These are phyloP conservation scores for Dactylellina drechsleri DNA, from an alignment of 2,329 filamentous ascomycete species.

Conservation along the genomic window DNA sequence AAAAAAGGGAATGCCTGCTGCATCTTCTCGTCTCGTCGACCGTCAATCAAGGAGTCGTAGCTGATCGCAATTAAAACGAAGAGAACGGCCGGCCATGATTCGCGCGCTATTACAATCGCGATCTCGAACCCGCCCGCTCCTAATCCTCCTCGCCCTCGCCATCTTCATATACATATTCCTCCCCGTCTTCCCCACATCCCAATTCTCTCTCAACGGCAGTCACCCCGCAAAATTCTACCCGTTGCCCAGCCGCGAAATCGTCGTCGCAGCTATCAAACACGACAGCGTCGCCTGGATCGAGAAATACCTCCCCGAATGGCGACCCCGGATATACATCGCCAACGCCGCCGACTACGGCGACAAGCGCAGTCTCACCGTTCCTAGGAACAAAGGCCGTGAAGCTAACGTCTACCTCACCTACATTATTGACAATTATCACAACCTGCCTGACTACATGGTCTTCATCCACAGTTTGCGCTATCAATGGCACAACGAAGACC, in stretches of 20 bases:
- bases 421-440: slow-evolving; percentile 72
- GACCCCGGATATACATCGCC: slow-evolving; percentile 55
- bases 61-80: no score
- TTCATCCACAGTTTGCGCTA: slow-evolving; percentile 51
- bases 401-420: slow-evolving; percentile 72
- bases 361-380: slow-evolving; percentile 35
- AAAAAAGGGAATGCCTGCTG: no score
- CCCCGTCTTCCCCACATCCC: slow-evolving; percentile 20
- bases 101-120: slow-evolving; percentile 26
- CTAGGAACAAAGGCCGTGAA: slow-evolving; percentile 69
- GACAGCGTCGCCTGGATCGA: slow-evolving; percentile 63
- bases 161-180: slow-evolving; percentile 43
- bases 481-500: slow-evolving; percentile 59
- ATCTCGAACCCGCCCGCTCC: slow-evolving; percentile 27
- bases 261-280: slow-evolving; percentile 60
- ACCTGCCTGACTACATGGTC: slow-evolving; percentile 59
- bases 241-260: slow-evolving; percentile 56
- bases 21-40: no score
- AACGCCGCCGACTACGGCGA: slow-evolving; percentile 43
- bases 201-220: slow-evolving; percentile 1
- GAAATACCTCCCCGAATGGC: slow-evolving; percentile 61
- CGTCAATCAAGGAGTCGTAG: no score
- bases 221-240: slow-evolving; percentile 20
- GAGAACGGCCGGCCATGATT: slow-evolving; percentile 33
- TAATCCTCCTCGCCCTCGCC: slow-evolving; percentile 35